phyloP scores from a whole-genome alignment of 352 stramenopile species.

The Nothophytophthora sp. region DNA sequence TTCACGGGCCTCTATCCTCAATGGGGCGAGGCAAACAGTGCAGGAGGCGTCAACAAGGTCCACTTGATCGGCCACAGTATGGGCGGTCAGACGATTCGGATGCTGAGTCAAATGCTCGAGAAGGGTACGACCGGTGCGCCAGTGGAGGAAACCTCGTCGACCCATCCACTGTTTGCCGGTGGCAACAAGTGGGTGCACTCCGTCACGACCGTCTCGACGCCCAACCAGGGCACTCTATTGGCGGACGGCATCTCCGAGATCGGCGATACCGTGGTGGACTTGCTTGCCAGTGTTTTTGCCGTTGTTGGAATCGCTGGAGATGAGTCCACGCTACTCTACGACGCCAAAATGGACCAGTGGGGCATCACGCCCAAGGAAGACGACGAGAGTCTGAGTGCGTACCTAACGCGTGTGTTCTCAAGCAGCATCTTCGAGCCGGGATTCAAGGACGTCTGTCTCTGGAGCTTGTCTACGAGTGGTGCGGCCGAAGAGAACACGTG shows the following conservation, averaged over 20 bases:
- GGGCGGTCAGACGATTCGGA: too few species aligned
- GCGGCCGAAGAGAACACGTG: conserved; percentile 34
- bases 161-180: too few species aligned
- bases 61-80: too few species aligned
- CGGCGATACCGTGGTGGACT: conserved; percentile 16
- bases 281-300: conserved; percentile 6
- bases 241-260: conserved; percentile 30
- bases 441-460: conserved; percentile 27
- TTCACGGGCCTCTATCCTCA: too few species aligned
- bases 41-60: too few species aligned
- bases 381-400: conserved; percentile 14
- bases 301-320: conserved; percentile 7
- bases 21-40: too few species aligned
- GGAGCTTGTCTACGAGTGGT: conserved; percentile 30
- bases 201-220: too few species aligned
- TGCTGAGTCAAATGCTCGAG: too few species aligned
- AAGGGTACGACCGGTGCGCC: too few species aligned
- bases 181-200: too few species aligned
- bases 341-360: conserved; percentile 40
- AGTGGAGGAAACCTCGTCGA: too few species aligned
- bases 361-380: conserved; percentile 10
- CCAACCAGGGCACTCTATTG: conserved; percentile 43
- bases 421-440: conserved; percentile 20
- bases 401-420: conserved; percentile 29
- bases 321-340: conserved; percentile 14